phyloP scores from a whole-genome alignment of 2,329 filamentous ascomycete genomes.

The Aaosphaeria pasadenensis region DNA sequence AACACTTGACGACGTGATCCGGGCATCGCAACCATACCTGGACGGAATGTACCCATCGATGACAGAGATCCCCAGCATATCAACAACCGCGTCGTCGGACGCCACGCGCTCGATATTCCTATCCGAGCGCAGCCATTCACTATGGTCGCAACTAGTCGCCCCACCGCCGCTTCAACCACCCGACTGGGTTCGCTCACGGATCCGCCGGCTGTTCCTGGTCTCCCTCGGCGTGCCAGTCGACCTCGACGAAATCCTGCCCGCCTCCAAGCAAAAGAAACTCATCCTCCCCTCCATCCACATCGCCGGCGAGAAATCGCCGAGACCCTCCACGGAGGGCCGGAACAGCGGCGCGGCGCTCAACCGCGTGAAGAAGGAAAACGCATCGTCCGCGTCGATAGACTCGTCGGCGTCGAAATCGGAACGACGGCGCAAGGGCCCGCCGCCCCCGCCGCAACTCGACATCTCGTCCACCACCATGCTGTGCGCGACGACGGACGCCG shows the following conservation, averaged over 20 bases:
- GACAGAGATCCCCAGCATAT: conserved; percentile 44
- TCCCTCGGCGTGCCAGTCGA: conserved; percentile 95
- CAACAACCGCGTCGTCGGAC: conserved; percentile 24
- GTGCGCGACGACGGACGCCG: conserved; percentile 81
- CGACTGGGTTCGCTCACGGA: conserved; percentile 96
- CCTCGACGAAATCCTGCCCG: conserved; percentile 93
- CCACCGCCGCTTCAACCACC: conserved; percentile 92
- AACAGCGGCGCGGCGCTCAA: conserved; percentile 26
- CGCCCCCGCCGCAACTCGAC: conserved; percentile 73
- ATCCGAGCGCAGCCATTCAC: conserved; percentile 79
- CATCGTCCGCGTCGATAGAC: conserved; percentile 37
- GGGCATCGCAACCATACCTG: conserved; percentile 64
- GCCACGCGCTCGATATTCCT: conserved; percentile 52
- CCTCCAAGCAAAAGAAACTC: conserved; percentile 97
- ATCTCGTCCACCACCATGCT: conserved; percentile 73
- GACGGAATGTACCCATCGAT: conserved; percentile 54
- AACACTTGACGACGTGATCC: conserved; percentile 56
- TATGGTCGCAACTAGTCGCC: conserved; percentile 95
- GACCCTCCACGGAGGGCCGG: conserved; percentile 37
- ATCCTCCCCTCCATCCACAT: conserved; percentile 74
- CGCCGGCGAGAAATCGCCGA: conserved; percentile 35
- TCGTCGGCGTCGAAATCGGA: conserved; percentile 37
- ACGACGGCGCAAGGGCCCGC: conserved; percentile 55
- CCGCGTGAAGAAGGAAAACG: conserved; percentile 39
- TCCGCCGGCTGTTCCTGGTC: conserved; percentile 90